A percentile compares a stretch with the other conserved stretches of the same genome.
Conservation (phyloP, 805 yeast species). For the Priceomyces medius region DNA sequence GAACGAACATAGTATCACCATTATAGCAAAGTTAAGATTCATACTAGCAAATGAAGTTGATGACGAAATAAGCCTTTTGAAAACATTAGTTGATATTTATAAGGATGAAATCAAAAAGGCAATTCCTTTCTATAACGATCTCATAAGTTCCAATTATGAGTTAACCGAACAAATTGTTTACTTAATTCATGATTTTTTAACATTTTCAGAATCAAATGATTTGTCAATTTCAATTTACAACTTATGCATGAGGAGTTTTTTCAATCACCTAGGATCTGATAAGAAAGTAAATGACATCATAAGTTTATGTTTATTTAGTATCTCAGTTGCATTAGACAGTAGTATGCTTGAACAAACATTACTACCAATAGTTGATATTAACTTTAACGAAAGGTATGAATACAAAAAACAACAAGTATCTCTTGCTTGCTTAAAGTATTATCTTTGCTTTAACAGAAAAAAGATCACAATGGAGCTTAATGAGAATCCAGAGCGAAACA, state of each 20-base stretch:
- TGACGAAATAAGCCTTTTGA: conserved; percentile 4
- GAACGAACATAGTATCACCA: conserved; percentile 2
- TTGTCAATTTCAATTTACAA: conserved; percentile 5
- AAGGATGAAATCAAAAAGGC: conserved; percentile 1
- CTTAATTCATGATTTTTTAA: conserved; percentile 8
- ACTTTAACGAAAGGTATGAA: conserved; percentile 1
- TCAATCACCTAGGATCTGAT: conserved; percentile 4
- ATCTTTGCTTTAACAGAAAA: conserved; percentile 14
- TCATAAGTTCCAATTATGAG: neutral
- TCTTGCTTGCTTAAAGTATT: conserved; percentile 12
- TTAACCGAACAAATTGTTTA: neutral
- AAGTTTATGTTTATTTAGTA: conserved; percentile 6
- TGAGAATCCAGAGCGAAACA: conserved; percentile 10
- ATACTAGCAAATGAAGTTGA: conserved; percentile 14
- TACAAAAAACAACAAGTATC: conserved; percentile 4
- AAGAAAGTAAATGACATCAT: conserved; percentile 6
- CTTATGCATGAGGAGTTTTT: conserved; percentile 2
- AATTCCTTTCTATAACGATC: neutral
- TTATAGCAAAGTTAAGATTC: conserved; percentile 10
- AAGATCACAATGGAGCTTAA: conserved; percentile 9
- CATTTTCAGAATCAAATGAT: conserved; percentile 10
- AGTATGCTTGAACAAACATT: conserved; percentile 8
- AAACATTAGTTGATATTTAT: neutral
- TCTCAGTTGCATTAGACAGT: conserved; percentile 10
- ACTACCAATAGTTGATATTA: conserved; percentile 6